Conservation (phyloP, 352 stramenopile species). For the Globisporangium cylindrosporum region DNA sequence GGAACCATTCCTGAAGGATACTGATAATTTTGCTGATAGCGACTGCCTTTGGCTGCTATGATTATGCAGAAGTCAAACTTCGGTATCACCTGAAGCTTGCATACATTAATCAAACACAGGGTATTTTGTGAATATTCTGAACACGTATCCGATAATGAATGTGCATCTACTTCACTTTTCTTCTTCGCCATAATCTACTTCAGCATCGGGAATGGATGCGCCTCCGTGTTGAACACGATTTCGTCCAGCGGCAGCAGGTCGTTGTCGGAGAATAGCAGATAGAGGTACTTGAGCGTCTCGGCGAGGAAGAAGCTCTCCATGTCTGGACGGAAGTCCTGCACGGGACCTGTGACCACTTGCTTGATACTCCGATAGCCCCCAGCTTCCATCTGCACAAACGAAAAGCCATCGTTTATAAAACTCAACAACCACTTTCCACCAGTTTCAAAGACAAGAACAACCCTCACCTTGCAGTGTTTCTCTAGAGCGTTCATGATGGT, state of each 20-base stretch:
- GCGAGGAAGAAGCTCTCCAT: conserved; percentile 91
- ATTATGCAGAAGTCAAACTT: too few relatives aligned
- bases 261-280: conserved; percentile 82
- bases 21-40: too few relatives aligned
- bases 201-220: conserved; percentile 65
- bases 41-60: too few relatives aligned
- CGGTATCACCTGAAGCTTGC: too few relatives aligned
- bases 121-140: neutral
- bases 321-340: conserved; percentile 24
- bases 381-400: conserved; percentile 23
- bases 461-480: conserved; percentile 51
- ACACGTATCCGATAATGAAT: neutral
- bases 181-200: conserved; percentile 1
- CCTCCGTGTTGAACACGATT: conserved; percentile 87
- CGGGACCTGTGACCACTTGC: conserved; percentile 42
- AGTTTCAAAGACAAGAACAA: neutral
- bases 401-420: neutral
- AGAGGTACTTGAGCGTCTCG: conserved; percentile 94
- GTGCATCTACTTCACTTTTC: neutral
- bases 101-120: too few relatives aligned
- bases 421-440: neutral
- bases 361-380: conserved; percentile 71
- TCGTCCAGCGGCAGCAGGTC: conserved; percentile 63
- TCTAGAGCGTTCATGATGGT: conserved; percentile 80
- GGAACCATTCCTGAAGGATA: too few relatives aligned